These are phyloP conservation scores for Pyrenophora teres DNA, from an alignment of 2,329 filamentous ascomycete genomes.

Conservation along the genomic window DNA sequence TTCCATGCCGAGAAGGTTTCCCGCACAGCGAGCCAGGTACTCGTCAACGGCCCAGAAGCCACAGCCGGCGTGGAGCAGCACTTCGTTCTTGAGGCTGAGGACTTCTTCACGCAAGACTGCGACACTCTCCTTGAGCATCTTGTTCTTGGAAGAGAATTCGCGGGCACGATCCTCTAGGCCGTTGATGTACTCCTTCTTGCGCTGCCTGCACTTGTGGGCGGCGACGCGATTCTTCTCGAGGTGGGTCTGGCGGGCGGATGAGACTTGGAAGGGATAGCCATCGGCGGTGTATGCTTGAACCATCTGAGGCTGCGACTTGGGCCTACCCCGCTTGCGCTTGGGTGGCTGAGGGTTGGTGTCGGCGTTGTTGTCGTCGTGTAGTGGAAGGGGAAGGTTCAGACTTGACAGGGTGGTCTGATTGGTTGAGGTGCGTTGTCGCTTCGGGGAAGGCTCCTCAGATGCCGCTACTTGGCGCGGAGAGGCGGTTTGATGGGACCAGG, in stretches of 20 bases:
- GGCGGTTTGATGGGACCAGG: conserved; percentile 25
- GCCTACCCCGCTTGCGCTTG: conserved; percentile 45
- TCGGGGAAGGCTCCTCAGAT: conserved; percentile 19
- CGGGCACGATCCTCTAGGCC: conserved; percentile 55
- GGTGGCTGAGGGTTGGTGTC: conserved; percentile 33
- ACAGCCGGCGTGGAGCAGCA: conserved; percentile 45
- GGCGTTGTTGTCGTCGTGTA: conserved; percentile 14
- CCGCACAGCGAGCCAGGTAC: conserved; percentile 45
- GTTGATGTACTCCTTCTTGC: conserved; percentile 64
- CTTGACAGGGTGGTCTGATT: conserved; percentile 10
- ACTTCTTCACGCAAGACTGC: conserved; percentile 44
- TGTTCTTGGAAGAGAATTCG: conserved; percentile 44
- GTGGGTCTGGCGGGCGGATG: conserved; percentile 43
- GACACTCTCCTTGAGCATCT: conserved; percentile 41
- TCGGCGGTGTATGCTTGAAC: conserved; percentile 39
- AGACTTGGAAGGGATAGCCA: conserved; percentile 41
- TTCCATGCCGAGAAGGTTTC: conserved; percentile 39
- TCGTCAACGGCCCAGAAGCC: conserved; percentile 46
- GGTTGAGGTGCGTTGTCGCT: conserved; percentile 32
- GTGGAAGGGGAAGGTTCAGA: conserved; percentile 6
- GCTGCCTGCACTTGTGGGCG: conserved; percentile 74
- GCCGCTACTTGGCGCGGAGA: conserved; percentile 10
- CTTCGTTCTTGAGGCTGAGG: conserved; percentile 45
- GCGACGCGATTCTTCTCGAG: conserved; percentile 74
- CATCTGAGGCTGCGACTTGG: conserved; percentile 42